These are phyloP conservation scores for Beta macrorhiza DNA, from an alignment of 179 eudicot genomes.

Conservation along the genomic window DNA sequence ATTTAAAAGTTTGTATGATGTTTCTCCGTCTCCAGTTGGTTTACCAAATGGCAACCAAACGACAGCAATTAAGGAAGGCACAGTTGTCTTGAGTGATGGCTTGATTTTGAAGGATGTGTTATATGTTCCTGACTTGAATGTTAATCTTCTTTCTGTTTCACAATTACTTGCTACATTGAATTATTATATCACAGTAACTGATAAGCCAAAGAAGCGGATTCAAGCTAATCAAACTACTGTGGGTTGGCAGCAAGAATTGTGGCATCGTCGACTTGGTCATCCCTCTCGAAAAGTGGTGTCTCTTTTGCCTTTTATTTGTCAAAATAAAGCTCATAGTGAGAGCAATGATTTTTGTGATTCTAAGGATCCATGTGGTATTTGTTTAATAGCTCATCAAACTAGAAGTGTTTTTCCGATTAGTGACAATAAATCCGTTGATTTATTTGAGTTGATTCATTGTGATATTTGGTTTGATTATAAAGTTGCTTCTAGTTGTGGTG, in stretches of 20 bases:
- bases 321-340: not conserved
- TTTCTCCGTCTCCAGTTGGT: not conserved
- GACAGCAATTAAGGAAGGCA: not conserved
- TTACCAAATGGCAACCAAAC: not conserved
- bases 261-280: not conserved
- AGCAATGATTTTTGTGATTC: not conserved
- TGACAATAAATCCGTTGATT: not conserved
- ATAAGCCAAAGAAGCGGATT: not conserved
- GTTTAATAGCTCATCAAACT: slow-evolving; percentile 6
- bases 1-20: not conserved
- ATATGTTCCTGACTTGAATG: too few species aligned
- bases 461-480: not conserved
- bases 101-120: not conserved
- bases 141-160: too few species aligned
- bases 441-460: not conserved
- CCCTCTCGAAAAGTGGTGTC: not conserved
- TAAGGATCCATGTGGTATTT: not conserved
- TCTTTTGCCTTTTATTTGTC: not conserved
- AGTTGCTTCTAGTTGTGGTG: not conserved
- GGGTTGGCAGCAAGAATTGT: not conserved
- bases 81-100: not conserved
- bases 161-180: too few species aligned
- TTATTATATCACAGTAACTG: too few species aligned
- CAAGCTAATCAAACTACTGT: not conserved
- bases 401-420: not conserved